Evolutionary conservation across 345 rosid genomes (phyloP).

Genomic region (Eucalyptus melliodora): DNA sequence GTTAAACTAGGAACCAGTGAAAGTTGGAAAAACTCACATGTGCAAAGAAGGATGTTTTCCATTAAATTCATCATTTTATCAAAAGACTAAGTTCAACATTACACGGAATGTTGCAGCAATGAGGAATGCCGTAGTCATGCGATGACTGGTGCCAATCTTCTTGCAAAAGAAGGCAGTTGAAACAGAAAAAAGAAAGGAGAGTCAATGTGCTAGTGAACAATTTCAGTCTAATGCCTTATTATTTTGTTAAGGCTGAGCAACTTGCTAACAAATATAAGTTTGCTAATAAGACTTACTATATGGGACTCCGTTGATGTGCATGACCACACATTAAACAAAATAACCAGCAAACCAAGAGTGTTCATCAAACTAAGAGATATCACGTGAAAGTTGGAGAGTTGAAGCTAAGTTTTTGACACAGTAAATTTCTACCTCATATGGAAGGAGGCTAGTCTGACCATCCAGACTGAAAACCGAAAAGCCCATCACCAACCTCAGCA

Average conservation of each 20-base stretch:
- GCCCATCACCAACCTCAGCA: slow-evolving; percentile 57
- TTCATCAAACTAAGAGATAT: background rate
- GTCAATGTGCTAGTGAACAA: background rate
- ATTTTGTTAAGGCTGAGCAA: background rate
- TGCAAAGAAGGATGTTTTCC: background rate
- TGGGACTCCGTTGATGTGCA: background rate
- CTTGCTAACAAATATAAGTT: background rate
- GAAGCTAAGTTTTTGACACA: background rate
- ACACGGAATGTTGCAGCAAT: background rate
- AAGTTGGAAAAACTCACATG: background rate
- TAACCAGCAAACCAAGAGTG: background rate
- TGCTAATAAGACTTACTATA: background rate
- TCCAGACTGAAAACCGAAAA: slow-evolving; percentile 47
- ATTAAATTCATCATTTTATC: background rate
- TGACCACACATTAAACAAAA: background rate
- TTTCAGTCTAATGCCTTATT: background rate
- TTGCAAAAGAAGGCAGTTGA: background rate
- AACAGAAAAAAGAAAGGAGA: background rate
- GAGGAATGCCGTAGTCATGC: background rate
- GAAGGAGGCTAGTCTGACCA: slow-evolving; percentile 49
- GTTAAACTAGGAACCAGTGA: background rate
- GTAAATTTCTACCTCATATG: slow-evolving; percentile 52
- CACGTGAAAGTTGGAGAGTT: background rate
- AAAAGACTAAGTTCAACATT: background rate
- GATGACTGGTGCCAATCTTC: background rate